Conservation (phyloP, 257 asterid species). For the Leptodermis oblonga region DNA sequence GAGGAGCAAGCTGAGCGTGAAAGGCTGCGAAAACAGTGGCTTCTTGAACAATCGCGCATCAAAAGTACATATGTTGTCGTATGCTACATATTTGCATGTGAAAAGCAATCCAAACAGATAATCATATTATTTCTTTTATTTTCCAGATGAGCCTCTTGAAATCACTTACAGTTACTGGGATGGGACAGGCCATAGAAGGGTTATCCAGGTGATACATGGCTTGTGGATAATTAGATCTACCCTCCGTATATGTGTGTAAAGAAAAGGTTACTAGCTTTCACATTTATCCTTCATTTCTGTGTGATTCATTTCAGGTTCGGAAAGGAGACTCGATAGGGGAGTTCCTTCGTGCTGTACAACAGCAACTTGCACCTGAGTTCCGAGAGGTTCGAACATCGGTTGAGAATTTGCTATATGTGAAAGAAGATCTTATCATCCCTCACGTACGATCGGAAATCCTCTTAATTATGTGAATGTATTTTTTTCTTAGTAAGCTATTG, state of each 20-base stretch:
- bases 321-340: conserved; percentile 94
- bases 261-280: background rate
- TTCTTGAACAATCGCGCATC: conserved; percentile 80
- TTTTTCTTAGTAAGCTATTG: background rate
- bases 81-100: background rate
- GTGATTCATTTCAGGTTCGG: conserved; percentile 50
- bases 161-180: conserved; percentile 99
- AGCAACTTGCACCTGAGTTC: conserved; percentile 98
- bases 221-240: background rate
- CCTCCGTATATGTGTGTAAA: background rate
- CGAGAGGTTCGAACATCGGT: conserved; percentile 96
- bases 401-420: conserved; percentile 93
- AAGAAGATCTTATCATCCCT: conserved; percentile 98
- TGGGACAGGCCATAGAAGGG: conserved; percentile 97
- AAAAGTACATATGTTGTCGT: conserved; percentile 53
- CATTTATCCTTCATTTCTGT: conserved; percentile 1
- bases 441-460: conserved; percentile 52
- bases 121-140: conserved; percentile 7
- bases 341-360: conserved; percentile 94
- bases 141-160: conserved; percentile 81
- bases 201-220: conserved; percentile 47
- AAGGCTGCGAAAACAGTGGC: conserved; percentile 88
- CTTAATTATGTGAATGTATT: background rate
- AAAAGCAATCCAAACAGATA: background rate
- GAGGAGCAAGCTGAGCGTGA: conserved; percentile 99